Percentiles rank a stretch among this genome's conserved stretches.
These are phyloP conservation scores for Nitzschia inconspicua DNA, from an alignment of 108 stramenopile genomes.

Conservation along the genomic window DNA sequence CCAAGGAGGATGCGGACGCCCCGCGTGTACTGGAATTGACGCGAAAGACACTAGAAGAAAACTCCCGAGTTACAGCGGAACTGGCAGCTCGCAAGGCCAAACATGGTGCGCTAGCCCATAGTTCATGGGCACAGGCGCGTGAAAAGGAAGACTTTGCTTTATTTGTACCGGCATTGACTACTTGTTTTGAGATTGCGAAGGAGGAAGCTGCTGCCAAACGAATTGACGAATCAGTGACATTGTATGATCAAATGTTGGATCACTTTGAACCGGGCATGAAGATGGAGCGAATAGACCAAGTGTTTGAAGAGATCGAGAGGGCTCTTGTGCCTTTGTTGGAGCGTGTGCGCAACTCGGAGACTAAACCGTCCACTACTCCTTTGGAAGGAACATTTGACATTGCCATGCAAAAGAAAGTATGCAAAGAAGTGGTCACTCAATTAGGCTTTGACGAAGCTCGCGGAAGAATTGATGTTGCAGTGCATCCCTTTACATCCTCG, in stretches of 20 bases:
- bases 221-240: not conserved
- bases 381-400: conserved; percentile 32
- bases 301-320: conserved; percentile 62
- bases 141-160: conserved; percentile 43
- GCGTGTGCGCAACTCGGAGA: conserved; percentile 25
- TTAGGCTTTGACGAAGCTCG: conserved; percentile 61
- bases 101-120: conserved; percentile 35
- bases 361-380: too few relatives aligned
- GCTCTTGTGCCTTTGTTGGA: conserved; percentile 65
- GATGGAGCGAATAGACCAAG: conserved; percentile 43
- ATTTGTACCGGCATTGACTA: conserved; percentile 33
- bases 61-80: conserved; percentile 39
- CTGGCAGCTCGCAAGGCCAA: conserved; percentile 49
- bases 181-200: conserved; percentile 48
- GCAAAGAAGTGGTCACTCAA: conserved; percentile 43
- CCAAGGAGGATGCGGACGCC: conserved; percentile 8
- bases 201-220: conserved; percentile 41
- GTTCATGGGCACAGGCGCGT: conserved; percentile 69
- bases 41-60: conserved; percentile 30
- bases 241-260: conserved; percentile 13
- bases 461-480: conserved; percentile 75
- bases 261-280: conserved; percentile 72
- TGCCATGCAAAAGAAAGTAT: conserved; percentile 45
- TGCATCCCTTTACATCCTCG: conserved; percentile 85
- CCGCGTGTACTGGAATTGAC: conserved; percentile 31